Evolutionary conservation across 306 rosid genomes (phyloP).

Genomic region (Glycine latifolia): DNA sequence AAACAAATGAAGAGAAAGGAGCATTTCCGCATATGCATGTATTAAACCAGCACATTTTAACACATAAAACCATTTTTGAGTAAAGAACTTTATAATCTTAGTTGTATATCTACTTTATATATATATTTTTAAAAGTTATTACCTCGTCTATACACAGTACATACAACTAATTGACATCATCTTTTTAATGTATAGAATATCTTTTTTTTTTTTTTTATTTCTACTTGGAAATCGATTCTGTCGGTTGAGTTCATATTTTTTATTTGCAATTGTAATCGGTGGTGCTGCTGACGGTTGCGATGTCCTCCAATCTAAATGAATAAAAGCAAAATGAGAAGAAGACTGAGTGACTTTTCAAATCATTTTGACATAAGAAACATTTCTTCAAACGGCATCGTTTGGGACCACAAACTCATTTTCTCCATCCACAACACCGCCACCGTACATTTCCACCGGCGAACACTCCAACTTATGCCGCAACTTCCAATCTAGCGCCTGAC

Average conservation of each 20-base stretch:
- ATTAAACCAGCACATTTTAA: no score
- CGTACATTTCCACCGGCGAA: conserved; percentile 49
- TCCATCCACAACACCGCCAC: conserved; percentile 7
- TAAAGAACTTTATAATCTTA: not conserved
- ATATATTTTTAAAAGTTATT: not conserved
- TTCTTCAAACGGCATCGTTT: conserved; percentile 34
- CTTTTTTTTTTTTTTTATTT: not conserved
- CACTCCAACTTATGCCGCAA: conserved; percentile 71
- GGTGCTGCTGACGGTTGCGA: no score
- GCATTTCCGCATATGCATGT: no score
- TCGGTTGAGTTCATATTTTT: not conserved
- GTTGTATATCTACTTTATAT: not conserved
- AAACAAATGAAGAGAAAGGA: not conserved
- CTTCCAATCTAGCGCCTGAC: conserved; percentile 94
- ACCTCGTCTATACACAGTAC: conserved; percentile 10
- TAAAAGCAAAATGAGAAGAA: no score
- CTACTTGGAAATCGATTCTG: not conserved
- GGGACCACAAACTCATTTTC: conserved; percentile 23
- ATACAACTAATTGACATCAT: not conserved
- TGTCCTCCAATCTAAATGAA: no score
- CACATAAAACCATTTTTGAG: conserved; percentile 4
- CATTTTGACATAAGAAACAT: not conserved
- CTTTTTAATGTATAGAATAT: not conserved
- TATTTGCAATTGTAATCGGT: no score
- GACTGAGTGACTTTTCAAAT: no score